A percentile compares a stretch with the other conserved stretches of the same genome.
These are phyloP conservation scores for Petunia secreta DNA, from an alignment of 257 asterid genomes.

Conservation along the genomic window DNA sequence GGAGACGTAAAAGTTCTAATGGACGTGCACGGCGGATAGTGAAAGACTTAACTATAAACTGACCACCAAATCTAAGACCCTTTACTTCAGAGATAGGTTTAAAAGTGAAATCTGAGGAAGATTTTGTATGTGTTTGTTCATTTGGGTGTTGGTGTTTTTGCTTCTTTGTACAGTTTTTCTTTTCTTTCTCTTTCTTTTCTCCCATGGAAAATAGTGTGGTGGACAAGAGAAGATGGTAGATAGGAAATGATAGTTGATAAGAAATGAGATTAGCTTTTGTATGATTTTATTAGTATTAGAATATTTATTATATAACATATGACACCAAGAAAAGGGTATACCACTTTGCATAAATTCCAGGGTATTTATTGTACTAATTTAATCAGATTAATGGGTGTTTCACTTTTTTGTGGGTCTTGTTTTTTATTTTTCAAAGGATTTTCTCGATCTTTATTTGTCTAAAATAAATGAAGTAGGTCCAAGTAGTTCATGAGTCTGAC, in stretches of 20 bases:
- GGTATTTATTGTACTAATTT: neutral
- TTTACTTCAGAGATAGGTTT: constrained; percentile 70
- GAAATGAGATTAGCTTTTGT: neutral
- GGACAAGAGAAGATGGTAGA: constrained; percentile 6
- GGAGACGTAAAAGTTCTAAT: constrained; percentile 74
- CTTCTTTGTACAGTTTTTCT: constrained; percentile 56
- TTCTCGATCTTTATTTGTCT: neutral
- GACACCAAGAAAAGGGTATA: neutral
- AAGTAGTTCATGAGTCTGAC: neutral
- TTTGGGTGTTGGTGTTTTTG: constrained; percentile 82
- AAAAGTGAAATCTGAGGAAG: constrained; percentile 68
- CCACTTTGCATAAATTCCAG: neutral
- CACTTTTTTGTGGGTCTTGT: no score
- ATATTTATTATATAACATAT: neutral
- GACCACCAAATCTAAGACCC: constrained; percentile 95
- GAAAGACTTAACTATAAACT: constrained; percentile 88
- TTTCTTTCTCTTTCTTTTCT: constrained; percentile 34
- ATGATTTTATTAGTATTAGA: neutral
- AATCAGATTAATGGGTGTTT: neutral
- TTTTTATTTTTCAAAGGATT: neutral
- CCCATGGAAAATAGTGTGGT: constrained; percentile 47
- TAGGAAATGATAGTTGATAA: neutral
- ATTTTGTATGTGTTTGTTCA: constrained; percentile 52
- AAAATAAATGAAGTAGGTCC: neutral
- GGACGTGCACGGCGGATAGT: constrained; percentile 85